Evolutionary conservation across 345 rosid species (phyloP).

Genomic region (Eucalyptus pauciflora): DNA sequence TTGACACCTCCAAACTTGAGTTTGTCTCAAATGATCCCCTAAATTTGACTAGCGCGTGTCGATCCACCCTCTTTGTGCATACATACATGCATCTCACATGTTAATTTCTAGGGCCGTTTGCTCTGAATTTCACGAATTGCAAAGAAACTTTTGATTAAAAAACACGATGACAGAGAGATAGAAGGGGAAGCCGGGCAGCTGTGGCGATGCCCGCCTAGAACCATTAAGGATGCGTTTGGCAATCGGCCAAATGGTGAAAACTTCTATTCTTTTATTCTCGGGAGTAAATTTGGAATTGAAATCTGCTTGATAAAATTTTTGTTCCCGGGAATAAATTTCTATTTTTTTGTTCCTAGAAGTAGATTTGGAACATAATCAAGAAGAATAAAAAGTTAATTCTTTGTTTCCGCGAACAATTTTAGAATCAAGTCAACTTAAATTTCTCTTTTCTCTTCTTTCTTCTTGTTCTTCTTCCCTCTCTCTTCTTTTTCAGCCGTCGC

Average conservation of each 20-base stretch:
- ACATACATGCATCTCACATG: neutral
- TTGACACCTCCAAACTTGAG: neutral
- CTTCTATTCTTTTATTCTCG: accelerated
- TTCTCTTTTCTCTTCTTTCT: too few species aligned
- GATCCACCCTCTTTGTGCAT: neutral
- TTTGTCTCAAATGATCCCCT: neutral
- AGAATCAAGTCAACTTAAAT: too few species aligned
- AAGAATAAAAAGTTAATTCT: accelerated
- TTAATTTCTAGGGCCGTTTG: neutral
- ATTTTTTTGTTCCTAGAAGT: accelerated
- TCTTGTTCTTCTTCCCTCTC: too few species aligned
- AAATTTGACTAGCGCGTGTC: neutral
- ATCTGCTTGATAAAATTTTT: accelerated
- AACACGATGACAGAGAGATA: neutral
- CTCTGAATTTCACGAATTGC: neutral
- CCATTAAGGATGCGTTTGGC: too few species aligned
- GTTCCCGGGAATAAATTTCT: accelerated
- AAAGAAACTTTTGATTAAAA: neutral
- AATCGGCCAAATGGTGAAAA: accelerated
- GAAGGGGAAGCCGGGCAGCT: neutral
- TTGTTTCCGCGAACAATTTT: accelerated
- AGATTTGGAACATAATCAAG: accelerated
- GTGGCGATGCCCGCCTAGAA: neutral
- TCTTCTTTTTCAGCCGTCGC: too few species aligned
- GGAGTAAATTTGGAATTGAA: accelerated